Evolutionary conservation across 306 rosid species (phyloP).

Genomic region (Vigna nakashimae): DNA sequence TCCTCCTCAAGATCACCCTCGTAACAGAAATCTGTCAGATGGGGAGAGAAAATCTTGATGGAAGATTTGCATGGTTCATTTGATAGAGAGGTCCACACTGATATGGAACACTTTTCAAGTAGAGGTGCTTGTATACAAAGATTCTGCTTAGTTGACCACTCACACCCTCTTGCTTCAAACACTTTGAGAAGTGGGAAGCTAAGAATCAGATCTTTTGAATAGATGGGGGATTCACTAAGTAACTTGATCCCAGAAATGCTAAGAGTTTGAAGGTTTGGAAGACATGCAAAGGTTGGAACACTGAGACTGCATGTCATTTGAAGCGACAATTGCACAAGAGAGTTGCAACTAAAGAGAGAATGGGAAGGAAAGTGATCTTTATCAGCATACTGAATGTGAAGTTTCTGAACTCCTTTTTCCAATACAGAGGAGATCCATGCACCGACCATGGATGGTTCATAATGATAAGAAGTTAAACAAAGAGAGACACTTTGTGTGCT

Average conservation of each 20-base stretch:
- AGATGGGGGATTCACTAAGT: conserved; percentile 38
- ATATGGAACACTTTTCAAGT: conserved; percentile 40
- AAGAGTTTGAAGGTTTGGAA: conserved; percentile 50
- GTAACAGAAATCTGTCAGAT: neutral
- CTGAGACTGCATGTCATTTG: conserved; percentile 46
- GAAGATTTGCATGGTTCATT: conserved; percentile 26
- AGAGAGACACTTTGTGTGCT: conserved; percentile 46
- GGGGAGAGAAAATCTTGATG: conserved; percentile 9
- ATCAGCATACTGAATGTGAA: conserved; percentile 49
- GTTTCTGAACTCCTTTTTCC: conserved; percentile 25
- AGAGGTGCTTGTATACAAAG: conserved; percentile 32
- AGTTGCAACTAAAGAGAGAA: conserved; percentile 45
- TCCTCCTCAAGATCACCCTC: neutral
- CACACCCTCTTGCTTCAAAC: conserved; percentile 48
- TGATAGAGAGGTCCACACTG: conserved; percentile 35
- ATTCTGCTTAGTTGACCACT: conserved; percentile 42
- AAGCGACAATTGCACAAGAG: conserved; percentile 50
- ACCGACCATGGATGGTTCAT: conserved; percentile 42
- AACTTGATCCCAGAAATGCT: conserved; percentile 45
- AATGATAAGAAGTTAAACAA: conserved; percentile 21
- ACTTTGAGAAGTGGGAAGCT: conserved; percentile 43
- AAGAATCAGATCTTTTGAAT: conserved; percentile 39
- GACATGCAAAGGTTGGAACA: conserved; percentile 42
- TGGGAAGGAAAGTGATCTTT: conserved; percentile 28
- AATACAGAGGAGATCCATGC: conserved; percentile 49